Percentiles rank a stretch among this genome's conserved stretches.
phyloP scores from a whole-genome alignment of 371 early-diverging fungal genomes.

The Zopfochytrium polystomum region DNA sequence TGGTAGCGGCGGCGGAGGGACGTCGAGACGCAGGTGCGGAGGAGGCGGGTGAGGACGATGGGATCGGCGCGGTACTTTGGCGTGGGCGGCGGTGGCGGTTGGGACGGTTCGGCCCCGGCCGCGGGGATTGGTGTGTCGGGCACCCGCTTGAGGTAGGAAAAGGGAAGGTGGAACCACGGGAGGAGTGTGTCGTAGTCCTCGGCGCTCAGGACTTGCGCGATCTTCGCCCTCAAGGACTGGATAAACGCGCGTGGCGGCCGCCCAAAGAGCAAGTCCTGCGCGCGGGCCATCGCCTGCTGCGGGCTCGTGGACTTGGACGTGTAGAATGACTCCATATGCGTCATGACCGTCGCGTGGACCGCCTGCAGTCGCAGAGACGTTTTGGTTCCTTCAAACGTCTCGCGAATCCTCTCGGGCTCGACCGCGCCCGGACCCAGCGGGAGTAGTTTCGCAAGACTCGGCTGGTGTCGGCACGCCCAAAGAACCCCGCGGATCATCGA shows the following conservation, averaged over 20 bases:
- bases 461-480: constrained; percentile 21
- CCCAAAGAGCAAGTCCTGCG: constrained; percentile 26
- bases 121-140: constrained; percentile 1
- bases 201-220: constrained; percentile 1
- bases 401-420: constrained; percentile 11
- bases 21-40: constrained; percentile 11
- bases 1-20: constrained; percentile 29
- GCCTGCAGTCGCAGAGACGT: constrained; percentile 12
- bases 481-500: constrained; percentile 17
- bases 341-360: constrained; percentile 8
- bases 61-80: constrained; percentile 11
- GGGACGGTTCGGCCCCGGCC: too few species aligned
- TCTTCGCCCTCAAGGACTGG: constrained; percentile 8
- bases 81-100: too few species aligned
- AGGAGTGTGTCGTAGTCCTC: constrained; percentile 7
- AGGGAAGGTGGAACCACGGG: constrained; percentile 14
- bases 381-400: constrained; percentile 8
- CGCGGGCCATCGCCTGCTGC: constrained; percentile 5
- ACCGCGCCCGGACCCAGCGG: not conserved
- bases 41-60: constrained; percentile 9
- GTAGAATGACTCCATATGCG: too few species aligned
- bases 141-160: not conserved
- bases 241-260: constrained; percentile 18
- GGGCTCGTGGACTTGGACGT: constrained; percentile 12
- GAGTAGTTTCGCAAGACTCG: constrained; percentile 16